Evolutionary conservation across 805 yeast species (phyloP), one percentile per base, ranked within the genome.

Genomic region (Tetrapisispora phaffii): DNA sequence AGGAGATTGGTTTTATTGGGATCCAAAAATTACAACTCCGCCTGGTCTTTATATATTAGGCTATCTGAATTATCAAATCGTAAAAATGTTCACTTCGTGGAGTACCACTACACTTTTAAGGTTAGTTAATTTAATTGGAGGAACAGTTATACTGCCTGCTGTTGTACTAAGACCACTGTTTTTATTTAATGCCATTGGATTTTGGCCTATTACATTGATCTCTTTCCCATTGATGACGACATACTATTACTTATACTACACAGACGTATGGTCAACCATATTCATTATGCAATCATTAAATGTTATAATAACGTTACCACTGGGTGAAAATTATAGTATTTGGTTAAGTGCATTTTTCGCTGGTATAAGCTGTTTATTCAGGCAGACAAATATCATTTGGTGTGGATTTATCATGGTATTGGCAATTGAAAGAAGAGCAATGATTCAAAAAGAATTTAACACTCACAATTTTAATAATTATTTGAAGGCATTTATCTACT

Each of bases 351-450:
- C 82, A 0, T 2, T 74, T 5, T 52, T 80, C 22, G 85, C 85
- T 0, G 71, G 79, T 5, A 24, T 72, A 4, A 82, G 95, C 56
- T 68, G 93, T 32, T 66, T 75, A 58, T 82, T 93, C 59, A 75
- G 98, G 50, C 98, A 93, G 56, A 93, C 98, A 0, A 93, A 93
- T 56, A 80, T 93, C 29, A 69, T 88, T 0, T 93, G 98, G 98
- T 72, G 78, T 13, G 78, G 75, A 0, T 79, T 85, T 51, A 69
- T 81, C 0, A 65, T 77, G 43, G 72, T 76, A 0, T 61, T 77
- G 1, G 67, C 77, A 8, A 60, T 84, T 23, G 87, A 82, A 53
- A 62, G 72, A 47, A 60, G 68, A 31, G 72, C 74, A 21, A 67
- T 67, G 41, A 62, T 71, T 16, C 67, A 71, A 7, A 63, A 67